Evolutionary conservation across 805 yeast species (phyloP), one percentile per base, ranked within the genome.

Genomic region (Clavispora santaluciae): DNA sequence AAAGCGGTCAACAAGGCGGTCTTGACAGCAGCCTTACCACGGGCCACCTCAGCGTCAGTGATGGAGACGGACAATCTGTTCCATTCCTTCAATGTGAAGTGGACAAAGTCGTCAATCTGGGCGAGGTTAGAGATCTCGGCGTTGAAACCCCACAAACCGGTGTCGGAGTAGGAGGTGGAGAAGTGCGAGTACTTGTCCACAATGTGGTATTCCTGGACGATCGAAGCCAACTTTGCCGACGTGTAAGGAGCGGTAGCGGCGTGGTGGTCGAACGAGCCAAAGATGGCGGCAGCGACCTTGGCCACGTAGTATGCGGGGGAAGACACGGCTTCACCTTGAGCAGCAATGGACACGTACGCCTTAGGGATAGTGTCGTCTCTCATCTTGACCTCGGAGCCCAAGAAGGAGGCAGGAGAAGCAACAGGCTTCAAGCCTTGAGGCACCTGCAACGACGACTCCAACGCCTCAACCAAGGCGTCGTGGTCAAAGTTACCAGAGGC

Each of bases 361-460:
- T 79, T 76, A 60, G 91, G 87, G 58, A 83, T 62, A 55, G 88
- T 86, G 67, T 86, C 95, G 61, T 86, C 95, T 79, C 95, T 83
- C 71, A 84, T 70, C 77, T 90, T 81, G 51, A 84, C 82, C 62
- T 86, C 95, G 35, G 93, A 84, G 63, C 95, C 95, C 62, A 86
- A 75, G 78, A 85, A 86, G 41, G 79, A 61, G 46, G 86, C 77
- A 41, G 78, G 70, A 51, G 73, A 72, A 39, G 57, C 58, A 20
- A 66, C 61, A 41, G 72, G 72, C 59, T 66, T 65, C 42, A 75
- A 60, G 50, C 85, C 87, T 38, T 73, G 64, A 40, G 78, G 68
- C 23, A 81, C 54, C 36, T 66, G 51, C 40, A 79, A 57, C 44
- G 71, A 55, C 45, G 72, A 61, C 58, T 81, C 81, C 45, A 85